Percentiles rank a stretch among this genome's conserved stretches.
These are phyloP conservation scores for Pseudotulostoma volvatum DNA, from an alignment of 495 filamentous ascomycete species.

Conservation along the genomic window DNA sequence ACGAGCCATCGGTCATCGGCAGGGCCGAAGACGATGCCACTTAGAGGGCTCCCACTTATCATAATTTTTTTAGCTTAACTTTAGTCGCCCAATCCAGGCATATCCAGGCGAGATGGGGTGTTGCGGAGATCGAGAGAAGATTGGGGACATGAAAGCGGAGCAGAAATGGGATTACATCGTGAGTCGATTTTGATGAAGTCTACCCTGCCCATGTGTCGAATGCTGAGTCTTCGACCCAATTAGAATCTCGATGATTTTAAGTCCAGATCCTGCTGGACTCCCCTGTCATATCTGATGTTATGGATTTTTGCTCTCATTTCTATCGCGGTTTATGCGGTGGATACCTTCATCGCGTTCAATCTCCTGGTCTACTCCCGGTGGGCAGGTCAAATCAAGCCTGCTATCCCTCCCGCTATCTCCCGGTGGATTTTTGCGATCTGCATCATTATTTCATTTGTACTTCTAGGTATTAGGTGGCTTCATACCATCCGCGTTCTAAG, in stretches of 20 bases:
- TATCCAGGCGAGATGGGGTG: conserved; percentile 68
- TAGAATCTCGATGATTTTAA: conserved; percentile 86
- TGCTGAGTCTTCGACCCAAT: conserved; percentile 5
- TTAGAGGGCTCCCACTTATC: no score
- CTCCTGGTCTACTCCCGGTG: conserved; percentile 66
- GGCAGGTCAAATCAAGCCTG: conserved; percentile 49
- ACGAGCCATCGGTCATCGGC: no score
- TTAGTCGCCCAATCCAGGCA: no score
- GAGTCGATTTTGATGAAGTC: conserved; percentile 17
- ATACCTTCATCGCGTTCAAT: conserved; percentile 85
- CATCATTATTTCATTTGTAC: conserved; percentile 71
- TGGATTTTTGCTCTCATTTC: conserved; percentile 65
- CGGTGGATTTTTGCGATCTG: conserved; percentile 86
- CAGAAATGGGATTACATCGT: conserved; percentile 95
- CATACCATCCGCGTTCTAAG: conserved; percentile 64
- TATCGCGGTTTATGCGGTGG: conserved; percentile 70
- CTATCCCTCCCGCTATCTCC: conserved; percentile 49
- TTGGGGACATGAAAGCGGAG: conserved; percentile 49
- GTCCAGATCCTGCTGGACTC: conserved; percentile 53
- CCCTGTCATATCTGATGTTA: conserved; percentile 71
- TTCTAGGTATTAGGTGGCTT: conserved; percentile 60
- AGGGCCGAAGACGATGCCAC: no score
- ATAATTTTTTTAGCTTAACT: no score
- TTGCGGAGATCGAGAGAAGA: conserved; percentile 50
- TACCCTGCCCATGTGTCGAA: not conserved